phyloP scores from a whole-genome alignment of 2,329 filamentous ascomycete species.

The Epichloe gansuensis region DNA sequence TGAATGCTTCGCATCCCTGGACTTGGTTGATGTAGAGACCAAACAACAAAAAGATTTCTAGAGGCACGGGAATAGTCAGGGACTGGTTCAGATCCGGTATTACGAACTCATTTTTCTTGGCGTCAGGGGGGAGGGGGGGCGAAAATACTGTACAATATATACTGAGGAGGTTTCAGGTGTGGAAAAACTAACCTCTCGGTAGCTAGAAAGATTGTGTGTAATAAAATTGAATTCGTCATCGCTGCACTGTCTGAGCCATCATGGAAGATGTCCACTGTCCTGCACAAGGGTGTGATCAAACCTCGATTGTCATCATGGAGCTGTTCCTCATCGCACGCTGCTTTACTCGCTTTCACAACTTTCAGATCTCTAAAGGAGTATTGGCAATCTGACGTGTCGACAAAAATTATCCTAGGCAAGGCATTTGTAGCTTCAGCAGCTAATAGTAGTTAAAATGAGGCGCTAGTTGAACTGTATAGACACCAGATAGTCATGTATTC shows the following conservation, averaged over 20 bases:
- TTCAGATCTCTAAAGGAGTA: too few relatives aligned
- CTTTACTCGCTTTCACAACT: too few relatives aligned
- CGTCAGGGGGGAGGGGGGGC: not conserved
- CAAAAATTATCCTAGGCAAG: not conserved
- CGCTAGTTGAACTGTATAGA: constrained; percentile 6
- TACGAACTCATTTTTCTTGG: not conserved
- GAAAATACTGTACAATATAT: not conserved
- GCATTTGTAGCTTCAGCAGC: not conserved
- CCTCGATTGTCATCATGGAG: too few relatives aligned
- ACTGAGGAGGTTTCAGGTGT: not conserved
- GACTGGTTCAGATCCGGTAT: not conserved
- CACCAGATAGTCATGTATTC: constrained; percentile 4
- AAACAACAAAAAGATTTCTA: not conserved
- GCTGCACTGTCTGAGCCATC: not conserved
- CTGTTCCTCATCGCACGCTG: too few relatives aligned
- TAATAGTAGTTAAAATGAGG: constrained; percentile 2
- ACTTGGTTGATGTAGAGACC: not conserved
- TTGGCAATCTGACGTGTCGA: too few relatives aligned
- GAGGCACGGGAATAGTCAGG: not conserved
- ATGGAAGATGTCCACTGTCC: too few relatives aligned
- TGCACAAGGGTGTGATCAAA: too few relatives aligned
- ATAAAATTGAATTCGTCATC: not conserved
- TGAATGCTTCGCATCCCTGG: not conserved
- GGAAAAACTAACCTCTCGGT: not conserved
- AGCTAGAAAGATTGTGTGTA: not conserved